phyloP scores from a whole-genome alignment of 352 stramenopile genomes.

The Phytophthora constricta region DNA sequence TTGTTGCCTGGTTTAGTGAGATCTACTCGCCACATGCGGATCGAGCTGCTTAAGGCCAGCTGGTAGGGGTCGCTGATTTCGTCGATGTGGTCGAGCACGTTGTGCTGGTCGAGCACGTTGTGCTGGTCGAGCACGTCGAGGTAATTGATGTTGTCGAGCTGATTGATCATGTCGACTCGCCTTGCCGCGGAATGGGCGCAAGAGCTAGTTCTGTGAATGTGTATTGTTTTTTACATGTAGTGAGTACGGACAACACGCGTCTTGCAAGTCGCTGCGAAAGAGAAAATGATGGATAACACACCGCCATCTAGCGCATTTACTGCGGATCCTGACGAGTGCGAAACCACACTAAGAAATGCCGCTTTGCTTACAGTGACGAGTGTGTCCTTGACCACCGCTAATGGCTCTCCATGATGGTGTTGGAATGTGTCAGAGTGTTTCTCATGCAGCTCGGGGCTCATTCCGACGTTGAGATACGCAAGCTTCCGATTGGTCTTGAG shows the following conservation, averaged over 20 bases:
- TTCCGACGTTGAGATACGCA: slow-evolving; percentile 30
- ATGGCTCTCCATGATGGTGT: slow-evolving; percentile 26
- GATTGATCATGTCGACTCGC: too few relatives aligned
- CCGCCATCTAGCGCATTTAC: slow-evolving; percentile 23
- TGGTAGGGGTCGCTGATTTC: too few relatives aligned
- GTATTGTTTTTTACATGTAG: slow-evolving; percentile 2
- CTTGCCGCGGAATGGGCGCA: too few relatives aligned
- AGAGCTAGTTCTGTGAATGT: neutral
- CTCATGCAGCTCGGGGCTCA: slow-evolving; percentile 21
- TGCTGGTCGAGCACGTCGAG: too few relatives aligned
- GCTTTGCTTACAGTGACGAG: slow-evolving; percentile 17
- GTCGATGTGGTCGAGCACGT: neutral
- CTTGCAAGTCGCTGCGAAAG: slow-evolving; percentile 29
- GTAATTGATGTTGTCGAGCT: too few relatives aligned
- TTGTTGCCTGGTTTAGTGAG: neutral
- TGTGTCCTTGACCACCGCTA: slow-evolving; percentile 29
- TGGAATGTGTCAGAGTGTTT: slow-evolving; percentile 16
- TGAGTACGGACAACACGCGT: slow-evolving; percentile 27
- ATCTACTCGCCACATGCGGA: neutral
- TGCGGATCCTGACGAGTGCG: neutral
- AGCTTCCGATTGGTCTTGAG: slow-evolving; percentile 33
- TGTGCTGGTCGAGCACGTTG: neutral
- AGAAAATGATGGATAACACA: slow-evolving; percentile 29
- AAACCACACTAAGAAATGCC: slow-evolving; percentile 30
- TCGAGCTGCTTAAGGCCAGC: neutral